Evolutionary conservation across 2,329 filamentous ascomycete species (phyloP).

Genomic region (Sporothrix pseudoabietina): DNA sequence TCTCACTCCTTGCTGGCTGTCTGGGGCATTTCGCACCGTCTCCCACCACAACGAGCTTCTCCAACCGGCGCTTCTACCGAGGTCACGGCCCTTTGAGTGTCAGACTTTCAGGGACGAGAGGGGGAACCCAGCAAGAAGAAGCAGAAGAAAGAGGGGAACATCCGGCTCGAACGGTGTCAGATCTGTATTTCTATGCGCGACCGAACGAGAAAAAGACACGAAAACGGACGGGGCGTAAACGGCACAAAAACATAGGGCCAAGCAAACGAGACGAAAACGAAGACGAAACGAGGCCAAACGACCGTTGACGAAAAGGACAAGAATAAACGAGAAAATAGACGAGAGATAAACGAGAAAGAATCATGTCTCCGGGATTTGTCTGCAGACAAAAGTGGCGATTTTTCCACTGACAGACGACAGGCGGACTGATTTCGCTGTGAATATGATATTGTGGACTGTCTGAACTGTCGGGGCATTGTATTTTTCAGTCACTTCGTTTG

Average conservation of each 20-base stretch:
- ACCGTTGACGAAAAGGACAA: background rate
- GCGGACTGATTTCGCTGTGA: background rate
- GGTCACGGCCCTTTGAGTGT: background rate
- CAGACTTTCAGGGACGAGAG: background rate
- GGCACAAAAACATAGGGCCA: background rate
- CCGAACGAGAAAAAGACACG: background rate
- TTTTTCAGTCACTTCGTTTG: background rate
- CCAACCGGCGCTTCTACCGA: conserved; percentile 26
- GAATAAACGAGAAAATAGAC: conserved; percentile 4
- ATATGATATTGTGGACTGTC: background rate
- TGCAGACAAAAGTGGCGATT: background rate
- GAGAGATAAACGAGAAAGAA: background rate
- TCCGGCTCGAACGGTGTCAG: conserved; percentile 1
- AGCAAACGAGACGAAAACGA: background rate
- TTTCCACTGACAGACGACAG: background rate
- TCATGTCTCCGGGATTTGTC: background rate
- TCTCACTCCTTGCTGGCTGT: background rate
- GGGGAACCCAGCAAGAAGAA: background rate
- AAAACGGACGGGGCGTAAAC: background rate
- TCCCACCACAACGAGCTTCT: conserved; percentile 13
- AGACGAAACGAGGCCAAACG: background rate
- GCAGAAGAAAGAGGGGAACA: conserved; percentile 6
- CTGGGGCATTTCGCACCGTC: background rate
- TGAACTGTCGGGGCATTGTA: background rate
- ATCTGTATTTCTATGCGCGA: background rate